Base-by-base conservation (phyloP, 257 asterid species). In the Fraxinus pennsylvanica region DNA sequence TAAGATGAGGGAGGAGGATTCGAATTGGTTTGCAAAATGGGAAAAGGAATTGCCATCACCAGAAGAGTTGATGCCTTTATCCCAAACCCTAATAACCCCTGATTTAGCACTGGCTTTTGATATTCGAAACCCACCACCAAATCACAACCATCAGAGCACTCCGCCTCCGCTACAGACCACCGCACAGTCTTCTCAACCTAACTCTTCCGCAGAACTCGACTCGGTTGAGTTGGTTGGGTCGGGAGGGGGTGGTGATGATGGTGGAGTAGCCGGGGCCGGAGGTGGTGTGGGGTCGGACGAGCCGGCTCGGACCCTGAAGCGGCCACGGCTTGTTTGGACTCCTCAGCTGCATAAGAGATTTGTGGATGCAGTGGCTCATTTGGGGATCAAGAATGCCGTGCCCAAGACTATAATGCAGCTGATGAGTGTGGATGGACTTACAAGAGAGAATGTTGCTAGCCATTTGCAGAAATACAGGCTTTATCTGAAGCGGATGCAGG, bases 11-110 rank as follows among this genome's bases (percentile, higher is more conserved):
- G 98, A 90, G 71, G 98, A 93, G 5, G 94, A 93, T 57, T 88
- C 96, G 14, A 91, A 83, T 84, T 90, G 98, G 98, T 91, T 93
- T 79, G 82, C 89, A 6, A 91, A 86, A 82, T 93, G 98, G 98
- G 97, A 90, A 69, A 97, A 93, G 29, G 87, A 93, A 78, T 82
- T 91, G 19, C 97, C 98, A 29, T 57, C 94, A 27, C 93, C 96
- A 6, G 96, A 89, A n/a, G 97, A 92, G 21, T 86, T 92, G 54
- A 92, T 84, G 86, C 94, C 97, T 74, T 65, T 90, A 6, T 88
- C 96, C 70, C 97, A 91, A 74, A 82, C 98, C 89, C 88, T 93
- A 75, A 93, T 93, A 59, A 83, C 92, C 0, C 93, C 97, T 78
- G 92, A 91, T 91, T 82, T 91, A 43, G 97, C 96, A 2, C 78